These are phyloP conservation scores for Biancaea sappan DNA, from an alignment of 306 rosid genomes.

Conservation along the genomic window DNA sequence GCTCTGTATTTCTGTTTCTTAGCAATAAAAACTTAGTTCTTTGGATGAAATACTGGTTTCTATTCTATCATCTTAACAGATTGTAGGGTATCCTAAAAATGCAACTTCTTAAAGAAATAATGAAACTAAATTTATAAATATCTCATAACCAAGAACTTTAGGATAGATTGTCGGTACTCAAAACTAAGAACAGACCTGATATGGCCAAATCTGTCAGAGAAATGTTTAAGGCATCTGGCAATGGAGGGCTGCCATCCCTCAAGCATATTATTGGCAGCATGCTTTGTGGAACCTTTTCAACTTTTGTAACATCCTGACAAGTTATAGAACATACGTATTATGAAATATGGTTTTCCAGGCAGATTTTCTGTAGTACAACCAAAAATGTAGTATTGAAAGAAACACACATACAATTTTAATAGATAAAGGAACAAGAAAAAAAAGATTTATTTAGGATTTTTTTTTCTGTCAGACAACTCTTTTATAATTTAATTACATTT, in stretches of 20 bases:
- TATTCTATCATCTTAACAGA: slow-evolving; percentile 11
- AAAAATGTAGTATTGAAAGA: background rate
- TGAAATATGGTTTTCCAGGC: slow-evolving; percentile 1
- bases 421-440: background rate
- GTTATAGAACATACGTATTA: slow-evolving; percentile 7
- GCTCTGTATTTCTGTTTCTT: too few relatives aligned
- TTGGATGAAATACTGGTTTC: too few relatives aligned
- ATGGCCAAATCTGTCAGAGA: slow-evolving; percentile 56
- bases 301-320: slow-evolving; percentile 58
- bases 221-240: slow-evolving; percentile 70
- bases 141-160: slow-evolving; percentile 4
- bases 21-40: too few relatives aligned
- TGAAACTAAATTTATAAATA: slow-evolving; percentile 1
- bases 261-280: slow-evolving; percentile 74
- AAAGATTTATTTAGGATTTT: slow-evolving; percentile 9
- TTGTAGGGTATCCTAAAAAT: background rate
- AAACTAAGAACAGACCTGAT: slow-evolving; percentile 44
- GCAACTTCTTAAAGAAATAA: background rate
- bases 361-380: slow-evolving; percentile 20
- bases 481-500: slow-evolving; percentile 8
- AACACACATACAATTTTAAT: background rate
- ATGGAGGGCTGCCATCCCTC: slow-evolving; percentile 90
- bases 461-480: slow-evolving; percentile 24
- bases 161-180: slow-evolving; percentile 26
- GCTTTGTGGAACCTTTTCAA: slow-evolving; percentile 57